These are phyloP conservation scores for Xylaria nigripes DNA, from an alignment of 495 filamentous ascomycete species.

Conservation along the genomic window DNA sequence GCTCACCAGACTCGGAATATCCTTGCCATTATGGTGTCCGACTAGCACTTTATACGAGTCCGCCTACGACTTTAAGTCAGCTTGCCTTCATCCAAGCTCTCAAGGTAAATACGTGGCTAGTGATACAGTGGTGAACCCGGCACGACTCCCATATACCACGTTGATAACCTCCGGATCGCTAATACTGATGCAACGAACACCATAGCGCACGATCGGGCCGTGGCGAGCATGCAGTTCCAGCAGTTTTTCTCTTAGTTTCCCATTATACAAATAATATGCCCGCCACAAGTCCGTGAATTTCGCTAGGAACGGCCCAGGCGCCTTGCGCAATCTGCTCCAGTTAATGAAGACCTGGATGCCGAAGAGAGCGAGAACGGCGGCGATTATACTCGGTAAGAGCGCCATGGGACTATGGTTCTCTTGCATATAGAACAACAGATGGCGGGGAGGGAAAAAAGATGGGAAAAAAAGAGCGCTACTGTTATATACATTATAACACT, in stretches of 20 bases:
- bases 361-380: background rate
- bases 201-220: constrained; percentile 24
- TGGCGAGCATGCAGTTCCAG: constrained; percentile 18
- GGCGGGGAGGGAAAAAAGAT: too few relatives aligned
- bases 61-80: constrained; percentile 4
- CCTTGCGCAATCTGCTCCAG: constrained; percentile 17
- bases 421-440: background rate
- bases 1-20: constrained; percentile 21
- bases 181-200: constrained; percentile 21
- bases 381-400: background rate
- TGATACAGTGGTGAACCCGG: constrained; percentile 21
- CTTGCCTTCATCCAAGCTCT: background rate
- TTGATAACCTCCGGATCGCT: constrained; percentile 23
- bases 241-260: constrained; percentile 14
- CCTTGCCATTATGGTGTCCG: constrained; percentile 19
- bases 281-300: constrained; percentile 23
- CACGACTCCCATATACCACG: constrained; percentile 22
- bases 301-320: constrained; percentile 23
- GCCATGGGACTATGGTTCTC: too few relatives aligned
- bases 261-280: constrained; percentile 20
- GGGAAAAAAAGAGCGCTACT: too few relatives aligned
- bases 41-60: constrained; percentile 17
- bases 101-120: background rate
- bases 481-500: too few relatives aligned
- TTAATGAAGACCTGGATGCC: constrained; percentile 10